These are phyloP conservation scores for Dioscorea cayenensis DNA, from an alignment of 116 monocot species.

Conservation along the genomic window DNA sequence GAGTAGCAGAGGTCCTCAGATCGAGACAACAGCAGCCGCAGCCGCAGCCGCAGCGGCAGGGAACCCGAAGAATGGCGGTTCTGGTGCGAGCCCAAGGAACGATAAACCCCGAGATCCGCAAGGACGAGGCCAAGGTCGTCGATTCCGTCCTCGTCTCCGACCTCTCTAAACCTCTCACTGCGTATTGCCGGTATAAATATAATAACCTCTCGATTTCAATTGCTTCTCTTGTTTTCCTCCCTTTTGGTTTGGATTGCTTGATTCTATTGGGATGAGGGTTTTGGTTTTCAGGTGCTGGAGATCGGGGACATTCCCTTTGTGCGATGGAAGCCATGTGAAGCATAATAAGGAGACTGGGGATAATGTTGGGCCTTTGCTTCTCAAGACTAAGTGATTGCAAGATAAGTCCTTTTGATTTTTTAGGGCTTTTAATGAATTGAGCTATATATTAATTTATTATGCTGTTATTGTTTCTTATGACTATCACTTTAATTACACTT, in stretches of 20 bases:
- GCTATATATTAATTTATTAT: too few species aligned
- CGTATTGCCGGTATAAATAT: constrained; percentile 83
- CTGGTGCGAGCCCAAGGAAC: constrained; percentile 46
- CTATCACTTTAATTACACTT: too few species aligned
- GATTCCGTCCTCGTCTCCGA: constrained; percentile 62
- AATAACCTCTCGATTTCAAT: background rate
- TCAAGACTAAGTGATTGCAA: constrained; percentile 33
- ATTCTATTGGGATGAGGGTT: background rate
- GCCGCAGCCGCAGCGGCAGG: background rate
- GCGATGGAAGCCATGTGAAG: constrained; percentile 92
- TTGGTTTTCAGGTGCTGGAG: constrained; percentile 70
- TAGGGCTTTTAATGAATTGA: too few species aligned
- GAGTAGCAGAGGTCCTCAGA: too few species aligned
- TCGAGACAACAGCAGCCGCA: background rate
- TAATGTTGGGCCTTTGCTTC: constrained; percentile 78
- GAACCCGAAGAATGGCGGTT: background rate
- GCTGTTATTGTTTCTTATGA: too few species aligned
- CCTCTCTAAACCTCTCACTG: constrained; percentile 78
- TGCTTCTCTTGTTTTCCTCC: background rate
- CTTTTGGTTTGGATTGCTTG: background rate
- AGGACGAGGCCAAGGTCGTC: constrained; percentile 83
- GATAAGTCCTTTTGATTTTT: too few species aligned
- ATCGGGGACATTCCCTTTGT: constrained; percentile 86
- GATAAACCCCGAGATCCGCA: constrained; percentile 73
- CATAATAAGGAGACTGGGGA: constrained; percentile 93